Base-by-base conservation (phyloP, 2,329 filamentous ascomycete genomes). In the Penicillium frequentans region DNA sequence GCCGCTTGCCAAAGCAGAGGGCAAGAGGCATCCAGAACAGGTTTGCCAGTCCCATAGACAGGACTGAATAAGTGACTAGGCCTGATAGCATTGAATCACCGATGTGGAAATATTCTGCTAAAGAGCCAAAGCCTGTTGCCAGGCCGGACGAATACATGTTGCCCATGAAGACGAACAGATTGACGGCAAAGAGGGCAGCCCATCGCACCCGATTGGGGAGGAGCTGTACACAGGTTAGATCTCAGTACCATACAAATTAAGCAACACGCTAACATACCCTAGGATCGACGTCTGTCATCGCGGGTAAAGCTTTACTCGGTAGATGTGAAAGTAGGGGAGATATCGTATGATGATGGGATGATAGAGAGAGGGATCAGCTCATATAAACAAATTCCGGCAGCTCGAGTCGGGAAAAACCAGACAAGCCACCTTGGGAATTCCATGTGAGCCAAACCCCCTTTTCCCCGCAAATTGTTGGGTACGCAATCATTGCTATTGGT, bases 1-100 rank as follows among this genome's bases (percentile, higher is more conserved):
- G 70, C 6, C 75, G 71, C 44, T 77, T 76, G 19, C 76, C 76
- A 37, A 77, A 61, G 37, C 70, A 71, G 55, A 75, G 64, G 0
- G 72, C 71, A 16, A 69, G 61, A 1, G 73, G 73, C 54, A 75
- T 75, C 72, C 74, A 73, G 49, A 73, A 55, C 10, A 73, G 35
- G 45, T 72, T 73, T 16, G 67, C 67, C 14, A 71, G 24, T 3
- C 69, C 70, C 63, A 68, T 64, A 13, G 64, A 56, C 14, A 70
- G 44, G 6, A 70, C 65, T 0, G 68, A 63, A 43, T 64, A 70
- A 11, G 59, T 61, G 31, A 70, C 54, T 2, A 68, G 50, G 23
- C 60, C 58, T 11, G 64, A 53, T 7, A 69, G 42, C 33, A 63
- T 50, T 5, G 59, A 31, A 42, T 62, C 63, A 9, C 56, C 51